phyloP scores from a whole-genome alignment of 2,329 filamentous ascomycete genomes.

The Colletotrichum plurivorum region DNA sequence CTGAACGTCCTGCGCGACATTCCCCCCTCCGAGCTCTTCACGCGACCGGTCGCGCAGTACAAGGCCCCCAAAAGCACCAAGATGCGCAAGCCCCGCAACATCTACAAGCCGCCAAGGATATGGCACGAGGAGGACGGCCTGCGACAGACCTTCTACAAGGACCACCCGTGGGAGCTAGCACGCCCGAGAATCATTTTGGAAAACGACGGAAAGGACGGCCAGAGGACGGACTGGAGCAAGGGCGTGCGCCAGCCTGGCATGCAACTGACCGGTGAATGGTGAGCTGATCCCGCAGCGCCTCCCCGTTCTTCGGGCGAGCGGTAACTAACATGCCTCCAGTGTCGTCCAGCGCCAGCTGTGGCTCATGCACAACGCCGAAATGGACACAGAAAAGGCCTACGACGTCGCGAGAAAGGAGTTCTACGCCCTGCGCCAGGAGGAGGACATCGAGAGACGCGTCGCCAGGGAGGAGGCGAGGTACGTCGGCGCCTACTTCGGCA shows the following conservation, averaged over 20 bases:
- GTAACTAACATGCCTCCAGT: conserved; percentile 62
- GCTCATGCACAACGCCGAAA: conserved; percentile 78
- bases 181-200: conserved; percentile 89
- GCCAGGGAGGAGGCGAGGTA: conserved; percentile 89
- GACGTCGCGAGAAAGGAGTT: conserved; percentile 91
- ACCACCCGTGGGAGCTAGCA: conserved; percentile 98
- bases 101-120: conserved; percentile 86
- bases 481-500: conserved; percentile 91
- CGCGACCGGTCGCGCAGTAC: conserved; percentile 65
- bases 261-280: conserved; percentile 88
- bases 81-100: conserved; percentile 75
- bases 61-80: conserved; percentile 60
- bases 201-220: conserved; percentile 84
- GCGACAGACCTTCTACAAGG: conserved; percentile 86
- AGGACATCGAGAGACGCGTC: conserved; percentile 86
- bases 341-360: conserved; percentile 93
- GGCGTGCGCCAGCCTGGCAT: conserved; percentile 81
- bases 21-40: conserved; percentile 71
- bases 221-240: conserved; percentile 83
- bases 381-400: conserved; percentile 80
- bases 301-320: not conserved
- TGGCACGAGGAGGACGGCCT: conserved; percentile 87
- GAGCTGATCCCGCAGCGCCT: conserved; percentile 44
- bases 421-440: conserved; percentile 84
- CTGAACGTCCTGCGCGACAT: conserved; percentile 65